A percentile compares a stretch with the other conserved stretches of the same genome.
phyloP scores from a whole-genome alignment of 345 rosid genomes.

The Hypericum androsaemum region DNA sequence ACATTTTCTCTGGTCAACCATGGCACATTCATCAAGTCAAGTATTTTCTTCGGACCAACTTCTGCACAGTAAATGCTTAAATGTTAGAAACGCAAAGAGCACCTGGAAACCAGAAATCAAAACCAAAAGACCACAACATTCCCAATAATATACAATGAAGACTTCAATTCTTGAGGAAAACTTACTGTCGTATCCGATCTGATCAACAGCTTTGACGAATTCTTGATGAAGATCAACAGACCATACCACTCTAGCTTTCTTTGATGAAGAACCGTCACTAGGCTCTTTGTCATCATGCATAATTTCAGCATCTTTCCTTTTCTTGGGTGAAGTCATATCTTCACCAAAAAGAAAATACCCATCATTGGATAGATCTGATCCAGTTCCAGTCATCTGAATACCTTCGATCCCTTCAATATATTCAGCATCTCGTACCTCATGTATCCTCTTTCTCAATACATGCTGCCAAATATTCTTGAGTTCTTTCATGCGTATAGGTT shows the following conservation, averaged over 20 bases:
- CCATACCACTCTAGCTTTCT: constrained; percentile 96
- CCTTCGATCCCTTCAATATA: constrained; percentile 43
- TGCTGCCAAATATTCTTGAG: constrained; percentile 98
- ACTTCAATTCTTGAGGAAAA: constrained; percentile 8
- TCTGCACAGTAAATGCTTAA: constrained; percentile 47
- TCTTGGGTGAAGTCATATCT: constrained; percentile 38
- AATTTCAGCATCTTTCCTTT: constrained; percentile 58
- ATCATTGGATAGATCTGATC: constrained; percentile 40
- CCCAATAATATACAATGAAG: background rate
- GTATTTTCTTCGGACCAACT: constrained; percentile 94
- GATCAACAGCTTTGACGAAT: constrained; percentile 91
- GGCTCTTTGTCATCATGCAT: constrained; percentile 52
- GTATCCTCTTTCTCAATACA: constrained; percentile 72
- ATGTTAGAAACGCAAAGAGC: constrained; percentile 16
- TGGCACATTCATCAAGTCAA: constrained; percentile 91
- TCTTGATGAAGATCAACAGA: constrained; percentile 87
- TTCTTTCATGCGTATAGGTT: constrained; percentile 95
- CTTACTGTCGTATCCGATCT: constrained; percentile 93
- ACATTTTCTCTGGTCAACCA: constrained; percentile 94
- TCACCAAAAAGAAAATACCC: constrained; percentile 48
- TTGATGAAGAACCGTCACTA: constrained; percentile 38
- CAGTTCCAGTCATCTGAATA: constrained; percentile 40
- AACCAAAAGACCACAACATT: constrained; percentile 10
- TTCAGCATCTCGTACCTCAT: constrained; percentile 68
- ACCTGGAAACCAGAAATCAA: constrained; percentile 18